Percentiles rank a stretch among this genome's conserved stretches.
phyloP scores from a whole-genome alignment of 2,329 filamentous ascomycete species.

The Aspergillus sp. region DNA sequence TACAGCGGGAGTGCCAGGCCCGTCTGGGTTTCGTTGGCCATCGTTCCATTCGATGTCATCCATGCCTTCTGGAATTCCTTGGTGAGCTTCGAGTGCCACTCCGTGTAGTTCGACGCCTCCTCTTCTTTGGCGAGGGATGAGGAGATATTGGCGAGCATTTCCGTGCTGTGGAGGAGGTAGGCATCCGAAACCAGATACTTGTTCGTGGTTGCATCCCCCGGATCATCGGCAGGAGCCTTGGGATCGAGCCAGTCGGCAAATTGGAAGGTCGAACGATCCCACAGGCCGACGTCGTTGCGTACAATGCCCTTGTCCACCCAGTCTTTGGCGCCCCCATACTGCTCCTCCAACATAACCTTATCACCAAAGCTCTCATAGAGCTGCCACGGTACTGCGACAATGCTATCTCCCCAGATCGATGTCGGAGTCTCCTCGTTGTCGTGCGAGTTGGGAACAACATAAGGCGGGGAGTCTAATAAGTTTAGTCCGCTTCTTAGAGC shows the following conservation, averaged over 20 bases:
- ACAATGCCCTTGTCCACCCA: slow-evolving; percentile 13
- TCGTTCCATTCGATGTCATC: slow-evolving; percentile 22
- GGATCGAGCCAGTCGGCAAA: slow-evolving; percentile 42
- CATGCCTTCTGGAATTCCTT: slow-evolving; percentile 27
- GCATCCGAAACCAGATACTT: slow-evolving; percentile 31
- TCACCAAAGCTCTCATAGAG: slow-evolving; percentile 33
- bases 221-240: slow-evolving; percentile 28
- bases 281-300: slow-evolving; percentile 9
- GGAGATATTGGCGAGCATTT: slow-evolving; percentile 27
- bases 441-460: slow-evolving; percentile 24
- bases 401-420: slow-evolving; percentile 38
- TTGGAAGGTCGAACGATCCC: slow-evolving; percentile 21
- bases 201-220: slow-evolving; percentile 29
- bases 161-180: slow-evolving; percentile 33
- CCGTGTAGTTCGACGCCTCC: slow-evolving; percentile 15
- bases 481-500: too few relatives aligned
- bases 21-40: slow-evolving; percentile 30
- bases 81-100: slow-evolving; percentile 11
- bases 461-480: slow-evolving; percentile 19
- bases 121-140: slow-evolving; percentile 6
- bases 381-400: slow-evolving; percentile 32
- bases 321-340: slow-evolving; percentile 8
- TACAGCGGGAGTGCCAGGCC: slow-evolving; percentile 27
- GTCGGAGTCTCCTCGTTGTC: slow-evolving; percentile 9
- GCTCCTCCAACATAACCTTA: slow-evolving; percentile 23